Evolutionary conservation across 306 rosid genomes (phyloP).

Genomic region (Inga oerstediana): DNA sequence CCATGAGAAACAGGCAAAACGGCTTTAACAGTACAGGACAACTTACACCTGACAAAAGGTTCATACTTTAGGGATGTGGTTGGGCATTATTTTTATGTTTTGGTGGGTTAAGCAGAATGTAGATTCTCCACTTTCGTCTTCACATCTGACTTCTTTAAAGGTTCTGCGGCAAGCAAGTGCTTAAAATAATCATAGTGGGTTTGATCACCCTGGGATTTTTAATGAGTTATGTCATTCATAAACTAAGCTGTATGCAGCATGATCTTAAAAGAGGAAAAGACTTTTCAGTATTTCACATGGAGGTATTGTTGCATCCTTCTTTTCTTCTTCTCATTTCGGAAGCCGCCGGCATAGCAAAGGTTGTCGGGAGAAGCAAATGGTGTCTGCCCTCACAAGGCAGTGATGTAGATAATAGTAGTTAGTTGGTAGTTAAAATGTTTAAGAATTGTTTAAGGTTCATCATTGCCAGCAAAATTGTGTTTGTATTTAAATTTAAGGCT

Average conservation of each 20-base stretch:
- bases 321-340: neutral
- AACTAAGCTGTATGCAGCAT: neutral
- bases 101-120: neutral
- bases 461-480: too few species aligned
- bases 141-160: neutral
- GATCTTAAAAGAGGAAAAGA: neutral
- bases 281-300: neutral
- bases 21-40: neutral
- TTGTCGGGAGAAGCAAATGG: neutral
- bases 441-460: neutral
- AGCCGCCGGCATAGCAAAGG: neutral
- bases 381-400: neutral
- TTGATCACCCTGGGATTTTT: neutral
- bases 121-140: slow-evolving; percentile 32
- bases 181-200: neutral
- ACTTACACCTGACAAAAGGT: neutral
- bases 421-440: neutral
- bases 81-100: neutral
- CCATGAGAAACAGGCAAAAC: neutral
- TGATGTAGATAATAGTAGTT: neutral
- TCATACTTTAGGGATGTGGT: neutral
- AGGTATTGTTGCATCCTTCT: neutral
- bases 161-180: neutral
- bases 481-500: too few species aligned
- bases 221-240: neutral